A percentile compares a stretch with the other conserved stretches of the same genome.
Evolutionary conservation across 306 rosid genomes (phyloP).

Genomic region (Alnus glutinosa): DNA sequence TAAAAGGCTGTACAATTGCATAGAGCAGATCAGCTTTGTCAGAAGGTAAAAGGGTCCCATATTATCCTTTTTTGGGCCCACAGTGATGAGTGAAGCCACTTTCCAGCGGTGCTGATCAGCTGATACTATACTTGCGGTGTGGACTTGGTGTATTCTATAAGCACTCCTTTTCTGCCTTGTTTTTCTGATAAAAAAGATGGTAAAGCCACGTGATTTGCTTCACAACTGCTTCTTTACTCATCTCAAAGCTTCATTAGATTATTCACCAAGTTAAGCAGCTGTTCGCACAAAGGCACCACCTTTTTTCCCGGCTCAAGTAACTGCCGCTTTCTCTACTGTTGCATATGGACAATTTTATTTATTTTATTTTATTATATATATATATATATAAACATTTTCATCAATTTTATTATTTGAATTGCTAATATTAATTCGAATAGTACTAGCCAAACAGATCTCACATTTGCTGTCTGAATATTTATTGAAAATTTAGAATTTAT

Average conservation of each 20-base stretch:
- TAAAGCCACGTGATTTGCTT: constrained; percentile 43
- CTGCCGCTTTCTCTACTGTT: not conserved
- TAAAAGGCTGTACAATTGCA: too few species aligned
- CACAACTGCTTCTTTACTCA: constrained; percentile 28
- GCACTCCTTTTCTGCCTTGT: not conserved
- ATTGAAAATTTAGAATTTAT: too few species aligned
- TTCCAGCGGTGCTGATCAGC: constrained; percentile 29
- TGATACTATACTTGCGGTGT: constrained; percentile 35
- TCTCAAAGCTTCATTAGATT: constrained; percentile 12
- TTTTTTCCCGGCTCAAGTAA: constrained; percentile 7
- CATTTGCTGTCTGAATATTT: too few species aligned
- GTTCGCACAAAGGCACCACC: not conserved
- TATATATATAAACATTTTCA: too few species aligned
- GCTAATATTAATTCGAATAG: too few species aligned
- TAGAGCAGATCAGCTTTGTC: not conserved
- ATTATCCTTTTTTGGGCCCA: constrained; percentile 1
- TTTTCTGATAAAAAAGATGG: constrained; percentile 30
- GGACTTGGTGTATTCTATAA: constrained; percentile 5
- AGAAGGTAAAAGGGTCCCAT: constrained; percentile 4
- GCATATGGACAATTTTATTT: too few species aligned
- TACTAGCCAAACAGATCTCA: too few species aligned
- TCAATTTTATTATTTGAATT: too few species aligned
- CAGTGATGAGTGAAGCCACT: constrained; percentile 9
- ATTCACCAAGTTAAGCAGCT: constrained; percentile 20
- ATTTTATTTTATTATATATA: too few species aligned